Conservation (phyloP, 441 rosid genomes). For the Eruca vesicaria region DNA sequence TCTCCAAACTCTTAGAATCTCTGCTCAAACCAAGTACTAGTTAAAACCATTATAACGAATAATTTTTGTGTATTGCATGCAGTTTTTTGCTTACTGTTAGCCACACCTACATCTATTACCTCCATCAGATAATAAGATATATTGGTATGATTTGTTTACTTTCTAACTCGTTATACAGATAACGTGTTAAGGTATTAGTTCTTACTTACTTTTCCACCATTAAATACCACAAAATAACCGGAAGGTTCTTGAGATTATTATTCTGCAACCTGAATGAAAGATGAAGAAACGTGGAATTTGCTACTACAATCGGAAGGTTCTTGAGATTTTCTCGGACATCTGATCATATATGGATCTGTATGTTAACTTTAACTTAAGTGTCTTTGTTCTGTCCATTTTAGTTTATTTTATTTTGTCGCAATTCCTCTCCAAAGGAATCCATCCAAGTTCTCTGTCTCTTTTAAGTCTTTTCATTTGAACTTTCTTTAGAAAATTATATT, state of each 20-base stretch:
- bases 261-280: slow-evolving; percentile 11
- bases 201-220: background rate
- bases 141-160: background rate
- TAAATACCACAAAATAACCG: background rate
- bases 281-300: slow-evolving; percentile 23
- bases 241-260: slow-evolving; percentile 20
- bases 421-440: slow-evolving; percentile 12
- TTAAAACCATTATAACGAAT: background rate
- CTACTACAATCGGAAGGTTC: slow-evolving; percentile 14
- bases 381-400: slow-evolving; percentile 15
- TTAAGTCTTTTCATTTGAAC: slow-evolving; percentile 5
- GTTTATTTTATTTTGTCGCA: background rate
- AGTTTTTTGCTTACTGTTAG: background rate
- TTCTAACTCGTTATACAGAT: background rate
- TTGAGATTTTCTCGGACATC: slow-evolving; percentile 7
- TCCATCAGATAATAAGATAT: background rate
- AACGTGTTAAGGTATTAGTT: background rate
- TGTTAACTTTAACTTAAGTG: background rate
- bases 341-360: background rate
- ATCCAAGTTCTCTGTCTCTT: slow-evolving; percentile 31
- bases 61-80: background rate
- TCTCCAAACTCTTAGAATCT: background rate
- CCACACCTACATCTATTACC: background rate
- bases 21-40: background rate
- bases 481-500: slow-evolving; percentile 3